Base-by-base conservation (phyloP, 2,329 filamentous ascomycete genomes). In the Leptographium flavum region DNA sequence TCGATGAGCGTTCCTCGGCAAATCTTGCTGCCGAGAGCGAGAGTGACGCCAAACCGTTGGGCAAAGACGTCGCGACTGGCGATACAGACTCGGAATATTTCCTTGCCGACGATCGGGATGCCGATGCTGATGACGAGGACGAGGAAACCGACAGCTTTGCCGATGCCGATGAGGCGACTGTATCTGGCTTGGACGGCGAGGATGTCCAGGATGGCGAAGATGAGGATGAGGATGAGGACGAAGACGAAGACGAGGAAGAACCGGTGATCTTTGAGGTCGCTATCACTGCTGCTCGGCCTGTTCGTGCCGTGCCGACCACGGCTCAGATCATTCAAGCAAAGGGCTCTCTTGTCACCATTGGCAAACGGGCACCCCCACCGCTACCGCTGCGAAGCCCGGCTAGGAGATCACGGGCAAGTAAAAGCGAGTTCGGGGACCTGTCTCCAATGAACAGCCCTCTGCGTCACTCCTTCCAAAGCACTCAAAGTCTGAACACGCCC, bases 261-360 rank as follows among this genome's bases (percentile, higher is more conserved):
- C 73, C 80, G 2, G 67, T 86, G 30, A 73, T 87, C 27, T 83
- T 79, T 48, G 79, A 85, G 54, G 73, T 85, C 43, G 76, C 68
- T 13, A 66, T 71, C 5, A 66, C 73, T 6, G 68, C 74, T 15
- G 67, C 74, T 14, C 70, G 76, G 49, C 71, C 72, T 15, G 65
- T 76, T 15, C 69, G 71, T 7, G 73, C 77, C 43, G 66, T 77
- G 40, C 72, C 74, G 3, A 77, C 82, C 2, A 76, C 82, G 45
- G 71, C 83, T 3, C 77, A 82, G 45, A 72, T 78, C 45, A 77
- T 87, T 46, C 71, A 74, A 27, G 81, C 78, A 33, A 82, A 84
- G 56, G 85, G 87, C 22, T 81, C 82, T 42, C 68, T 95, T 42
- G 85, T 95, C 25, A 87, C 78, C 39, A 94, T 95, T 47, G 79